Percentiles rank a stretch among this genome's conserved stretches.
phyloP scores from a whole-genome alignment of 2,329 filamentous ascomycete species.

The Colletotrichum coccodes region DNA sequence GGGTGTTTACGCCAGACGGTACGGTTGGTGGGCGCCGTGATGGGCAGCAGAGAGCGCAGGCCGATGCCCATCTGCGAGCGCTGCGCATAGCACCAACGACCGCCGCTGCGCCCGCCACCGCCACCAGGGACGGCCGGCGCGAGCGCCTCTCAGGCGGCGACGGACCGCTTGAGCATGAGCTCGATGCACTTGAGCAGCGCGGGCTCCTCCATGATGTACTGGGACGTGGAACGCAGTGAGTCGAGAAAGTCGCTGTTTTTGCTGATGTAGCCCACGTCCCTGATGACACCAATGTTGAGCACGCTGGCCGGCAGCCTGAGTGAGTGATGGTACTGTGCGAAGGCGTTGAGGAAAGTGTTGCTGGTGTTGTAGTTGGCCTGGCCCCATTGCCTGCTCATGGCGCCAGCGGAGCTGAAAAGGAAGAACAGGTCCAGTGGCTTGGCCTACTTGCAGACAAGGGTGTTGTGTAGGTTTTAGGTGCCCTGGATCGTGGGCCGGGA shows the following conservation, averaged over 20 bases:
- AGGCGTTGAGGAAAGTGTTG: constrained; percentile 51
- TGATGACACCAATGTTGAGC: constrained; percentile 51
- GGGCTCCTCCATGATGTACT: constrained; percentile 27
- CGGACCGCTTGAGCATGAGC: not conserved
- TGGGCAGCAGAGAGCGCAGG: constrained; percentile 23
- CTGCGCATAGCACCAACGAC: constrained; percentile 23
- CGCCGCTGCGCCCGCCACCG: constrained; percentile 14
- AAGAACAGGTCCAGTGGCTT: constrained; percentile 47
- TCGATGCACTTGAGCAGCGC: constrained; percentile 22
- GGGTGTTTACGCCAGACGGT: constrained; percentile 33
- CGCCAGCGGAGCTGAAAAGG: constrained; percentile 44
- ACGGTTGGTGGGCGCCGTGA: constrained; percentile 16
- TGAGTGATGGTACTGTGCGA: constrained; percentile 46
- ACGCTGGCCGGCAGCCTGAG: constrained; percentile 47
- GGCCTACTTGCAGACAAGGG: not conserved
- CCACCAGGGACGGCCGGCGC: not conserved
- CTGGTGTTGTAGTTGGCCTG: constrained; percentile 53
- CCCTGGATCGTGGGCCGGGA: constrained; percentile 51
- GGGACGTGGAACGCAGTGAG: not conserved
- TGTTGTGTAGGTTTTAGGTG: constrained; percentile 52
- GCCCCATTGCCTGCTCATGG: constrained; percentile 43
- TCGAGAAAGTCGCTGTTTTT: constrained; percentile 28
- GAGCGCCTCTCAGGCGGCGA: not conserved
- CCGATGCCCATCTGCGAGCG: not conserved
- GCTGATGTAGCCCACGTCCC: constrained; percentile 48